Evolutionary conservation across 2,329 filamentous ascomycete species (phyloP).

Genomic region (Fusarium penzigii): DNA sequence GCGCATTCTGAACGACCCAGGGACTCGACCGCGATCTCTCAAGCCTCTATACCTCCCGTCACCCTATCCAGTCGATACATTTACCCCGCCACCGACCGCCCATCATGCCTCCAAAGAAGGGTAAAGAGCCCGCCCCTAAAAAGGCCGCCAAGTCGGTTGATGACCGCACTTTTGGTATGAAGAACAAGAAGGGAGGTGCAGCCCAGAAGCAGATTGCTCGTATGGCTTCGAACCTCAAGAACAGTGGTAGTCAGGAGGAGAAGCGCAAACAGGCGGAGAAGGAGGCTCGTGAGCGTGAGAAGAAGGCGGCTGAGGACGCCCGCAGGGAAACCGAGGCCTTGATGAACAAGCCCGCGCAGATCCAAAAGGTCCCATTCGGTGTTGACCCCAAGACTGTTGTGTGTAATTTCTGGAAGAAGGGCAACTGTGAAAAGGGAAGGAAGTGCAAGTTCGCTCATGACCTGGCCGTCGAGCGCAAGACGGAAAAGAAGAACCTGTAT

Average conservation of each 20-base stretch:
- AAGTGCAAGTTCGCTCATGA: conserved; percentile 99
- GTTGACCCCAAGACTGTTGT: conserved; percentile 97
- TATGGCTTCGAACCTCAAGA: conserved; percentile 71
- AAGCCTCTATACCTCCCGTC: conserved; percentile 5
- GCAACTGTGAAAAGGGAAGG: conserved; percentile 92
- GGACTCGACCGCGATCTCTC: conserved; percentile 3
- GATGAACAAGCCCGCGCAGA: conserved; percentile 87
- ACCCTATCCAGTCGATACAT: conserved; percentile 16
- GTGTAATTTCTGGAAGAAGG: conserved; percentile 97
- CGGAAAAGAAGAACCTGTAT: conserved; percentile 89
- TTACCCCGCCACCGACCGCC: conserved; percentile 35
- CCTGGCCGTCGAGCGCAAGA: conserved; percentile 83
- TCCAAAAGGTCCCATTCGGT: conserved; percentile 97
- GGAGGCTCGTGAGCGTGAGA: conserved; percentile 75
- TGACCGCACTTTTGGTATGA: conserved; percentile 99
- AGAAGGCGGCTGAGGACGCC: conserved; percentile 84
- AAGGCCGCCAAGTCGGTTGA: conserved; percentile 70
- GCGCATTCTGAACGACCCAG: conserved; percentile 2
- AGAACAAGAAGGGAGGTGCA: conserved; percentile 95
- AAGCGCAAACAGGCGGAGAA: conserved; percentile 76
- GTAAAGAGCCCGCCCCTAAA: conserved; percentile 56
- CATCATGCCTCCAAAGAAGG: conserved; percentile 74
- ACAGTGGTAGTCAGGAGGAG: conserved; percentile 79
- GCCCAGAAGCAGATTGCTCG: conserved; percentile 91
- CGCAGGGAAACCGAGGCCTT: conserved; percentile 78